These are phyloP conservation scores for Pisolithus albus DNA, from an alignment of 768 basidiomycete species.

Conservation along the genomic window DNA sequence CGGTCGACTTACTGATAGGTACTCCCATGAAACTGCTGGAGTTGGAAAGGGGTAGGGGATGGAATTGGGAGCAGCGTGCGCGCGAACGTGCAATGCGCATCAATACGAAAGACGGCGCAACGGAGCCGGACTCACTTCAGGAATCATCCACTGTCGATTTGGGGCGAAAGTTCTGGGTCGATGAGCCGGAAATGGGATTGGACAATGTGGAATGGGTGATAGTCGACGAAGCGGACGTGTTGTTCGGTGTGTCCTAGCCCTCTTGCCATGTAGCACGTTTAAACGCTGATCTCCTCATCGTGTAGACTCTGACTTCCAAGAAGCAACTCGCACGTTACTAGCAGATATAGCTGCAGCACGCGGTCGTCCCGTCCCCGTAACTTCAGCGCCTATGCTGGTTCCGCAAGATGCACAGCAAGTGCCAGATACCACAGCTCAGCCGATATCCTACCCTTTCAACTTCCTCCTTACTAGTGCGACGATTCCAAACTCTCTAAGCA, in stretches of 20 bases:
- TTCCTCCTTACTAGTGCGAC: constrained; percentile 81
- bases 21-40: constrained; percentile 62
- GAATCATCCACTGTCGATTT: constrained; percentile 13
- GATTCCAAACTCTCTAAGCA: constrained; percentile 67
- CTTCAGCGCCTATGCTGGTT: neutral
- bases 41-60: constrained; percentile 47
- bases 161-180: constrained; percentile 33
- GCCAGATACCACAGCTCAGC: constrained; percentile 6
- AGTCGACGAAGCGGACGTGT: constrained; percentile 85
- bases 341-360: constrained; percentile 63
- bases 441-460: constrained; percentile 63
- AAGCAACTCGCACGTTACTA: constrained; percentile 62
- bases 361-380: constrained; percentile 1
- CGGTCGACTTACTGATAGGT: constrained; percentile 55
- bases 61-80: constrained; percentile 38
- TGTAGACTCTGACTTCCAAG: constrained; percentile 76
- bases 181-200: constrained; percentile 54
- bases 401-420: neutral
- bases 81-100: constrained; percentile 16
- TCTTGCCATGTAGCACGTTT: neutral
- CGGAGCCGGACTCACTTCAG: constrained; percentile 13
- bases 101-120: constrained; percentile 23
- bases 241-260: constrained; percentile 57
- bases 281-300: neutral
- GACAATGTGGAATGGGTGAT: constrained; percentile 81